Conservation (phyloP, 2,329 filamentous ascomycete genomes). For the Chrysoporthe austroafricana region DNA sequence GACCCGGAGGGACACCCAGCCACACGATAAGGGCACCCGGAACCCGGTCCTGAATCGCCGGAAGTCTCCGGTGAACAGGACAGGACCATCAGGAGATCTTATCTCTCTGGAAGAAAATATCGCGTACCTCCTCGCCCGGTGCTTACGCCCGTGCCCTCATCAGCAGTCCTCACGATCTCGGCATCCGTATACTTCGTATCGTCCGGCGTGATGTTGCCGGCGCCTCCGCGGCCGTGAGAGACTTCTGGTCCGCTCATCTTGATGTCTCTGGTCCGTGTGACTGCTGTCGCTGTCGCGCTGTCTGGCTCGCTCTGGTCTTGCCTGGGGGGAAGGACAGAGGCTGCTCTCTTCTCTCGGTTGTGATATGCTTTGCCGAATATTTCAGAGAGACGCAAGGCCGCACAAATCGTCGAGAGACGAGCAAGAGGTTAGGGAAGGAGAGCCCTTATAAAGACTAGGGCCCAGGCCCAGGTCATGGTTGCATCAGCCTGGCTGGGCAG, state of each 20-base stretch:
- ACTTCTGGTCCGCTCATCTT: conserved; percentile 50
- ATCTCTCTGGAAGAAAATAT: background rate
- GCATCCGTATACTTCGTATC: conserved; percentile 64
- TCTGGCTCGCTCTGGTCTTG: background rate
- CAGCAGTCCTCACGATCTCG: conserved; percentile 60
- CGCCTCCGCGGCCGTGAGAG: conserved; percentile 64
- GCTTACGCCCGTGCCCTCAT: conserved; percentile 60
- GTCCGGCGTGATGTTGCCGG: conserved; percentile 64
- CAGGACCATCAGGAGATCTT: background rate
- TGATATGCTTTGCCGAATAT: background rate
- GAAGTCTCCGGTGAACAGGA: background rate
- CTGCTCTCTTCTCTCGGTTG: background rate
- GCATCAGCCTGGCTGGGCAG: background rate
- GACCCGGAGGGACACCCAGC: background rate
- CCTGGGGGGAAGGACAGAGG: background rate
- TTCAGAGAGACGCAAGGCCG: background rate
- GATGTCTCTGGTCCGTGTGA: background rate
- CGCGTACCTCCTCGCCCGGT: conserved; percentile 61
- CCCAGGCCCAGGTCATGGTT: background rate
- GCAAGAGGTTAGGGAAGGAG: background rate
- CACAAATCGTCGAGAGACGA: background rate
- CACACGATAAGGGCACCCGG: background rate
- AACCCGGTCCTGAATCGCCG: background rate
- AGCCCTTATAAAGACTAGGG: background rate
- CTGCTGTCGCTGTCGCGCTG: background rate